Evolutionary conservation across 768 basidiomycete species (phyloP).

Genomic region (Leccinum rimulosum): DNA sequence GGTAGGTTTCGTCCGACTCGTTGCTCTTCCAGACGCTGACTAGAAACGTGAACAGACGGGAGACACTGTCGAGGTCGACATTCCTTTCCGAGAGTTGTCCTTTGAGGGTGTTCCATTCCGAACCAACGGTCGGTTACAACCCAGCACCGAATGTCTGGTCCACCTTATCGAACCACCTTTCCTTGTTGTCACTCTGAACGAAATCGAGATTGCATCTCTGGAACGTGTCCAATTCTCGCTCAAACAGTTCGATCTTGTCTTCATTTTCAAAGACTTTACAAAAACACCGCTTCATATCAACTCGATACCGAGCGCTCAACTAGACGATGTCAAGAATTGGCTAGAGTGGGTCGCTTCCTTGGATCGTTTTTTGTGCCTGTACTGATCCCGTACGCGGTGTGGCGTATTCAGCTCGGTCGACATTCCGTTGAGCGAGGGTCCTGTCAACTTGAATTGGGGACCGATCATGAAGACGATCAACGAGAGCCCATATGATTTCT

Average conservation of each 20-base stretch:
- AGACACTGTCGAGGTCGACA: slow-evolving; percentile 87
- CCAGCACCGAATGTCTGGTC: slow-evolving; percentile 95
- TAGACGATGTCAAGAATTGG: slow-evolving; percentile 99
- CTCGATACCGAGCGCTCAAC: slow-evolving; percentile 83
- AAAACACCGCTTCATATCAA: slow-evolving; percentile 93
- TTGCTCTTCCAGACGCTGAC: slow-evolving; percentile 1
- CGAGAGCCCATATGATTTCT: slow-evolving; percentile 93
- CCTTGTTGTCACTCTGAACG: slow-evolving; percentile 89
- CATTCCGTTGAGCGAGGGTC: slow-evolving; percentile 91
- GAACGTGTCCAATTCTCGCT: slow-evolving; percentile 96
- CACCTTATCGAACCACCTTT: slow-evolving; percentile 95
- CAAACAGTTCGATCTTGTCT: slow-evolving; percentile 96
- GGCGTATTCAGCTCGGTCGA: slow-evolving; percentile 78
- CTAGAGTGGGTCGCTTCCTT: slow-evolving; percentile 68
- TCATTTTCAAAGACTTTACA: slow-evolving; percentile 96
- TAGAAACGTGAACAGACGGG: slow-evolving; percentile 50
- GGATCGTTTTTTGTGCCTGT: not conserved
- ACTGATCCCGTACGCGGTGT: slow-evolving; percentile 4
- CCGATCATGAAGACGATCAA: slow-evolving; percentile 99
- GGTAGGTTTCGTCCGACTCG: slow-evolving; percentile 47
- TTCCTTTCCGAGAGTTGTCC: slow-evolving; percentile 95
- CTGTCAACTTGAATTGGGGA: slow-evolving; percentile 97
- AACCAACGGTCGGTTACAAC: slow-evolving; percentile 90
- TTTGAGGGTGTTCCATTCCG: slow-evolving; percentile 97
- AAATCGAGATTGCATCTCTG: slow-evolving; percentile 95